Evolutionary conservation across 306 rosid genomes (phyloP).

Genomic region (Begonia loranthoides): DNA sequence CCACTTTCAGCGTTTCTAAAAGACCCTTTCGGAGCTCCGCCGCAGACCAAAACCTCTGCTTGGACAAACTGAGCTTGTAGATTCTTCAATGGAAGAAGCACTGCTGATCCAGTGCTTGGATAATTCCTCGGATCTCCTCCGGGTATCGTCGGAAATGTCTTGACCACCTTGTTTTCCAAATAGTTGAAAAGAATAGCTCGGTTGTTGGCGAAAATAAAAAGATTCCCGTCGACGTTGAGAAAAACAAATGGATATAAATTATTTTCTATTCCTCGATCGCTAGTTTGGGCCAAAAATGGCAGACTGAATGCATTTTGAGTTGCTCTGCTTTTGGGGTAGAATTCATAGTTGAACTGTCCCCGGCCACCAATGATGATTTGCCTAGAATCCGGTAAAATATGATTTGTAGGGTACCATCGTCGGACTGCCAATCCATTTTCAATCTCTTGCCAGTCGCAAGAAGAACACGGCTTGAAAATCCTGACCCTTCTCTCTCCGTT

Average conservation of each 20-base stretch:
- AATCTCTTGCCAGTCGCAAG: constrained; percentile 53
- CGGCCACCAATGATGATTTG: constrained; percentile 66
- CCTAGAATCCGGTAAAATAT: constrained; percentile 39
- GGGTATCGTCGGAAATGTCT: constrained; percentile 59
- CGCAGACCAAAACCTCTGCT: constrained; percentile 71
- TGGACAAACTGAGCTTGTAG: constrained; percentile 20
- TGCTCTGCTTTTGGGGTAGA: constrained; percentile 30
- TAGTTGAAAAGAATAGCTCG: constrained; percentile 54
- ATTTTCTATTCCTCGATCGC: constrained; percentile 27
- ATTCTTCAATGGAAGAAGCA: constrained; percentile 61
- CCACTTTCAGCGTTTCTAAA: constrained; percentile 21
- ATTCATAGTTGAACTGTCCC: constrained; percentile 44
- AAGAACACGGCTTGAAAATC: constrained; percentile 30
- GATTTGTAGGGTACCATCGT: constrained; percentile 67
- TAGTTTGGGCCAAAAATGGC: constrained; percentile 49
- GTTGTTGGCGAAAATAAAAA: constrained; percentile 64
- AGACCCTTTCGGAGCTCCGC: constrained; percentile 66
- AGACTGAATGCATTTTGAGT: constrained; percentile 29
- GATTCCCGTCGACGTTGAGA: constrained; percentile 57
- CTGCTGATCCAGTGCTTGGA: constrained; percentile 74
- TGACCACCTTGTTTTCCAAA: constrained; percentile 34
- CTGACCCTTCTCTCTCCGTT: constrained; percentile 34
- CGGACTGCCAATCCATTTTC: constrained; percentile 19
- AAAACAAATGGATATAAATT: constrained; percentile 77
- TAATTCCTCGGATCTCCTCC: constrained; percentile 58